Base-by-base conservation (phyloP, 352 stramenopile species). In the Phytophthora uliginosa region DNA sequence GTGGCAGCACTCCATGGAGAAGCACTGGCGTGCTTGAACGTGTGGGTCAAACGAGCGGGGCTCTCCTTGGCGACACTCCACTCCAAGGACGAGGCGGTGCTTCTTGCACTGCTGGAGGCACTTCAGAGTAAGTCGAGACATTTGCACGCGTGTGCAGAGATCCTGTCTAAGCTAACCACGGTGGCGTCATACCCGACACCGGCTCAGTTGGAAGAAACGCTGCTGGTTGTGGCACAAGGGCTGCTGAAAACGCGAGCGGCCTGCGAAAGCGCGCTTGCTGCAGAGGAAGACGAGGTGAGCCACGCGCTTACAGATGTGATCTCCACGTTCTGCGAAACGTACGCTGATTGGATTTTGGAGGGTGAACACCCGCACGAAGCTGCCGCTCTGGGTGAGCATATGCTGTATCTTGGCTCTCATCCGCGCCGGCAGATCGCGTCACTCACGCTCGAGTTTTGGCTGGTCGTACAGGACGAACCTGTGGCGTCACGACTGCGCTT, bases 401-500 rank as follows among this genome's bases (percentile, higher is more conserved):
- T 94, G 86, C 71, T 94, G 18, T 77, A 76, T 53, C 73, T 94
- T 22, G 75, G 82, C 24, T 66, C 78, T 12, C 83, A 92, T 18
- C 83, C 84, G 4, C 84, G 81, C n/a, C 83, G 86, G 7, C 84
- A 92, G 64, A 94, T 94, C 34, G 84, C 86, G 26, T 91, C 84
- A 13, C 74, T 94, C 33, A 91, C 86, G 22, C 74, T 94, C 2
- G 86, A 94, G 61, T 94, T 94, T 60, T 94, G 86, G 86, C 60
- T 91, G 5, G 58, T 92, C 1, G 81, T 91, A 45, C 83, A 91
- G 48, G 86, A 92, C n/a, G 82, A 89, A 42, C 82, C 84, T n/a
- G 84, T 94, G 6, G 75, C 72, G 12, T 81, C 82, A 36, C 84
- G 86, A 9, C 63, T 80, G 50, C 50, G 64, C 1, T 94, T 86